Evolutionary conservation across 331 rosid species (phyloP).

Genomic region (Pyracantha coccinea): DNA sequence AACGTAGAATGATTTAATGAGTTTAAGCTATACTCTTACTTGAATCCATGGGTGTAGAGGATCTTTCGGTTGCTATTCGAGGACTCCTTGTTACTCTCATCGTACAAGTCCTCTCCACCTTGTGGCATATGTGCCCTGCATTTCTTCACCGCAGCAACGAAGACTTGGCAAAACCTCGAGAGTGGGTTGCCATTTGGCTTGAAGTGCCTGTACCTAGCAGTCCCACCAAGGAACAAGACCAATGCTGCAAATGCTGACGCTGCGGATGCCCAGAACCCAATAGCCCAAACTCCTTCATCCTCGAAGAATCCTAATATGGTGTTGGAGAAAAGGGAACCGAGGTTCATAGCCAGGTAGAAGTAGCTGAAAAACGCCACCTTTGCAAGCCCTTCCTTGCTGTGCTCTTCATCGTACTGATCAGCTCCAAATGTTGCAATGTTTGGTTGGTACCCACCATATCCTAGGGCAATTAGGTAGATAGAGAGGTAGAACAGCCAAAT

Average conservation of each 20-base stretch:
- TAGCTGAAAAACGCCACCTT: constrained; percentile 94
- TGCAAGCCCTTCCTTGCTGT: constrained; percentile 49
- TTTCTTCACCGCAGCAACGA: constrained; percentile 67
- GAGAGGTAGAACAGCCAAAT: constrained; percentile 73
- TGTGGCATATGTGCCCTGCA: constrained; percentile 46
- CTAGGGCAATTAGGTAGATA: constrained; percentile 80
- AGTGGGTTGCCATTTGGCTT: constrained; percentile 90
- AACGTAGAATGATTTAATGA: background rate
- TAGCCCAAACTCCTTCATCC: constrained; percentile 86
- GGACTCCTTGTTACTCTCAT: constrained; percentile 32
- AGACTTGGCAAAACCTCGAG: constrained; percentile 75
- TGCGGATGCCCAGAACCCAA: constrained; percentile 81
- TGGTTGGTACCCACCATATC: constrained; percentile 97
- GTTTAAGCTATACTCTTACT: constrained; percentile 41
- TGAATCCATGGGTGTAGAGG: constrained; percentile 90
- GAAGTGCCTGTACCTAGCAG: constrained; percentile 77
- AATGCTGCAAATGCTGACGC: constrained; percentile 76
- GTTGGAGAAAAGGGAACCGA: constrained; percentile 91
- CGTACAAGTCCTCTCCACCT: constrained; percentile 44
- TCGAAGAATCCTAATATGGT: constrained; percentile 72
- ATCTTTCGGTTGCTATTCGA: constrained; percentile 56
- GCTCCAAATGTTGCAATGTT: constrained; percentile 93
- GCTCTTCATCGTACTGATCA: constrained; percentile 85
- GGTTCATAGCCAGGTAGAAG: constrained; percentile 88
- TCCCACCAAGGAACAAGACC: constrained; percentile 68